phyloP scores from a whole-genome alignment of 177 flowering plant genomes.

The Telopea speciosissima region DNA sequence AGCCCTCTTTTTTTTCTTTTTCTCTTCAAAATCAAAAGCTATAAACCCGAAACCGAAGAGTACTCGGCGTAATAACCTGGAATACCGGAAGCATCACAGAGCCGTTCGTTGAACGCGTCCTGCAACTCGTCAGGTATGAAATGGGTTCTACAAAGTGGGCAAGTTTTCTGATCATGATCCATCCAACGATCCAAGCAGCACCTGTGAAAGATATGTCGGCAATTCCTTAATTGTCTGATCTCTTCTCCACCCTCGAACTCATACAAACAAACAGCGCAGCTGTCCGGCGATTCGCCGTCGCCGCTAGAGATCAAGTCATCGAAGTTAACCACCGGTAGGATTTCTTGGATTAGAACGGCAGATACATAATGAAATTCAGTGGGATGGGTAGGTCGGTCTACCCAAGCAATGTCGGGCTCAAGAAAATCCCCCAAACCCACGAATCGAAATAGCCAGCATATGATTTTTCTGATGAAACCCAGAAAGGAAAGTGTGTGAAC shows the following conservation, averaged over 20 bases:
- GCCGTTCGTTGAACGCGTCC: too few species aligned
- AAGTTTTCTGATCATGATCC: too few species aligned
- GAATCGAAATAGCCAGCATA: slow-evolving; percentile 31
- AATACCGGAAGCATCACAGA: slow-evolving; percentile 79
- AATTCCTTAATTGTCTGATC: slow-evolving; percentile 65
- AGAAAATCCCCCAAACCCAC: slow-evolving; percentile 62
- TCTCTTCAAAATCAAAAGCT: not conserved
- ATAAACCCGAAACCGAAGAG: slow-evolving; percentile 20
- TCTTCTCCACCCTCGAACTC: slow-evolving; percentile 64
- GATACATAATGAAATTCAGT: slow-evolving; percentile 39
- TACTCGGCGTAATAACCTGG: slow-evolving; percentile 54
- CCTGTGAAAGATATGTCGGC: too few species aligned
- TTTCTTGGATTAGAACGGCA: slow-evolving; percentile 56
- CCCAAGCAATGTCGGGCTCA: slow-evolving; percentile 46
- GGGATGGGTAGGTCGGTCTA: slow-evolving; percentile 16
- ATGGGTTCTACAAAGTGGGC: too few species aligned
- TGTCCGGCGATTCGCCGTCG: slow-evolving; percentile 40
- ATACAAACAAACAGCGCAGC: slow-evolving; percentile 82
- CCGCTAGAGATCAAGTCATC: slow-evolving; percentile 28
- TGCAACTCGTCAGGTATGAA: too few species aligned
- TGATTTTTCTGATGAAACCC: too few species aligned
- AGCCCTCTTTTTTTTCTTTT: not conserved
- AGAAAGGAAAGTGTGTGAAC: too few species aligned
- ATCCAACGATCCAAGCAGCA: too few species aligned
- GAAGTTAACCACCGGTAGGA: slow-evolving; percentile 66